Percentiles rank a stretch among this genome's conserved stretches.
phyloP scores from a whole-genome alignment of 2,329 filamentous ascomycete genomes.

The Cytospora piceae region DNA sequence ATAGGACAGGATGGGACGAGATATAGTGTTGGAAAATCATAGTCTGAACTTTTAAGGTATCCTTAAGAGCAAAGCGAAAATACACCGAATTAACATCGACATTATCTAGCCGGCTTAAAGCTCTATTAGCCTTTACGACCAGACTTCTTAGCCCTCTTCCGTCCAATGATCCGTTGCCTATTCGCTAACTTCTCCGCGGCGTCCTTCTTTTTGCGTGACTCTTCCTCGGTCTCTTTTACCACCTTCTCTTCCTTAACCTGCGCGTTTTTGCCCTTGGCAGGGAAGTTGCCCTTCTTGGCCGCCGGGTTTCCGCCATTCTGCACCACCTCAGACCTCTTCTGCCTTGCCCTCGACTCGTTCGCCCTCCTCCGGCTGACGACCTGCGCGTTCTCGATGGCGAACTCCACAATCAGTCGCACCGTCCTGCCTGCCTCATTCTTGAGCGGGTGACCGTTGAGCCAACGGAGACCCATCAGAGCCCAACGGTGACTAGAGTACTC shows the following conservation, averaged over 20 bases:
- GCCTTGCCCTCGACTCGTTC: conserved; percentile 52
- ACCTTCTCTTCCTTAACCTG: conserved; percentile 33
- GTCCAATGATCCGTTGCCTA: conserved; percentile 78
- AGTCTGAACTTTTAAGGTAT: conserved; percentile 6
- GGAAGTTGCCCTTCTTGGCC: conserved; percentile 33
- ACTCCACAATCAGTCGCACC: conserved; percentile 91
- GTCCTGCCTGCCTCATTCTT: conserved; percentile 72
- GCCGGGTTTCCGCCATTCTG: conserved; percentile 36
- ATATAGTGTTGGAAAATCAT: background rate
- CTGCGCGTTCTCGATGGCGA: conserved; percentile 96
- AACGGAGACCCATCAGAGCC: conserved; percentile 92
- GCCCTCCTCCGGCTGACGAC: conserved; percentile 81
- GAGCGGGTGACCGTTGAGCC: conserved; percentile 79
- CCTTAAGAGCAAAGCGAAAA: conserved; percentile 8
- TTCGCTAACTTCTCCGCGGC: conserved; percentile 45
- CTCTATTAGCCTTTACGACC: conserved; percentile 19
- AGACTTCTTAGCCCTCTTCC: conserved; percentile 71
- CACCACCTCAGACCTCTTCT: conserved; percentile 22
- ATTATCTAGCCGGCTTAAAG: background rate
- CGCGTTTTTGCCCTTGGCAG: conserved; percentile 32
- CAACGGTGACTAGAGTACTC: conserved; percentile 94
- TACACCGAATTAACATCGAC: background rate
- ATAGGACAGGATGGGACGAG: conserved; percentile 34
- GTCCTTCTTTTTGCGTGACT: conserved; percentile 33
- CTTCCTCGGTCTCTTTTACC: conserved; percentile 2